Evolutionary conservation across 192 early-diverging fungal genomes (phyloP).

Genomic region (Helicostylum pulchrum): DNA sequence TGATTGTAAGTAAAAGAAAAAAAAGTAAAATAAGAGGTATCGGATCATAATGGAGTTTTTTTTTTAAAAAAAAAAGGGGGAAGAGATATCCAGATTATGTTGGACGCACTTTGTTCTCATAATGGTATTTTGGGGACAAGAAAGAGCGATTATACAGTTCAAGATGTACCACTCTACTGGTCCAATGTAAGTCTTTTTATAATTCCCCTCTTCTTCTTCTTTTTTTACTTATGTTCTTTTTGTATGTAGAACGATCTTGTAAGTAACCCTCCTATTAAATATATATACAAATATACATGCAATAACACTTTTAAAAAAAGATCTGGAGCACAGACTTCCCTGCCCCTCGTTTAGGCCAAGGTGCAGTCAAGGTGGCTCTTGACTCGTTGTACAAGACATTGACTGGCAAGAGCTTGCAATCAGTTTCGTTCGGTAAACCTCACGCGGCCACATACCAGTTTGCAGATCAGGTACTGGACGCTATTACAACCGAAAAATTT

Average conservation of each 20-base stretch:
- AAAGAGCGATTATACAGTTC: conserved; percentile 37
- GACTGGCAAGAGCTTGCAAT: conserved; percentile 53
- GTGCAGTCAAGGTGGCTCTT: conserved; percentile 70
- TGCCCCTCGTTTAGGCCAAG: conserved; percentile 77
- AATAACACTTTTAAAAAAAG: conserved; percentile 20
- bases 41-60: not conserved
- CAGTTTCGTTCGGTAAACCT: conserved; percentile 82
- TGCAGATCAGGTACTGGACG: conserved; percentile 51
- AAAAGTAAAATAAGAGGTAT: too few relatives aligned
- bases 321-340: conserved; percentile 86
- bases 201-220: not conserved
- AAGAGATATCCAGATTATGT: conserved; percentile 76
- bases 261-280: too few relatives aligned
- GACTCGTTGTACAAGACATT: conserved; percentile 59
- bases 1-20: conserved; percentile 51
- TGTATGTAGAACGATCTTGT: conserved; percentile 23
- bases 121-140: conserved; percentile 57
- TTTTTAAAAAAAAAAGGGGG: conserved; percentile 53
- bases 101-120: conserved; percentile 65
- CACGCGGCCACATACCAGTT: conserved; percentile 70
- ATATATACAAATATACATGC: conserved; percentile 2
- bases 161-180: conserved; percentile 73
- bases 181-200: conserved; percentile 51
- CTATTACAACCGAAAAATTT: conserved; percentile 11
- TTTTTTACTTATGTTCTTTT: conserved; percentile 25